Conservation (phyloP, 2,329 filamentous ascomycete genomes). For the Ambrosiella xylebori region DNA sequence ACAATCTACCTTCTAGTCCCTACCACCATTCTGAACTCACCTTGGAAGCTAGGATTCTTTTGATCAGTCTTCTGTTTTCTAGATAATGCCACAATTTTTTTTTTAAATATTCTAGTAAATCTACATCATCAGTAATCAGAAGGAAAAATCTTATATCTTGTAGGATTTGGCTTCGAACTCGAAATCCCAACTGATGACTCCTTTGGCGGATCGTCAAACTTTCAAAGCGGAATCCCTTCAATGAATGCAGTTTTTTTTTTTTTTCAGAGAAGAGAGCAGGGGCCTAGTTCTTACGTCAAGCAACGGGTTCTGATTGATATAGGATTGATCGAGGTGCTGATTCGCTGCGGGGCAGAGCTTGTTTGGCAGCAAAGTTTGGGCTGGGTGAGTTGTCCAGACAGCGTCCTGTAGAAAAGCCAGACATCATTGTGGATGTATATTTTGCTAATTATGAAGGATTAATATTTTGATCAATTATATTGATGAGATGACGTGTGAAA, state of each 20-base stretch:
- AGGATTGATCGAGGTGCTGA: background rate
- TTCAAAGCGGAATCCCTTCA: background rate
- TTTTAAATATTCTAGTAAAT: background rate
- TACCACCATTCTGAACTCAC: too few relatives aligned
- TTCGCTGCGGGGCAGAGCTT: background rate
- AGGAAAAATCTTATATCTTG: background rate
- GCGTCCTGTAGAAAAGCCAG: background rate
- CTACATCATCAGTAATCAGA: background rate
- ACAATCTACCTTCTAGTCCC: too few relatives aligned
- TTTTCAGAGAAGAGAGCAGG: background rate
- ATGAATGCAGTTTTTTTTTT: background rate
- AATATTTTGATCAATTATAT: background rate
- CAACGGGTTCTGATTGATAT: background rate
- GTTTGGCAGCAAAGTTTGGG: background rate
- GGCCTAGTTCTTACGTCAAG: background rate
- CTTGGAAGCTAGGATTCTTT: too few relatives aligned
- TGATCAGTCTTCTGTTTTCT: too few relatives aligned
- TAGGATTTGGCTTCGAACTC: background rate
- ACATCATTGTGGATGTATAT: background rate
- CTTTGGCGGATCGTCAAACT: background rate
- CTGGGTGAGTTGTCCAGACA: background rate
- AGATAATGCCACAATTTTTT: too few relatives aligned
- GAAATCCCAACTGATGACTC: conserved; percentile 2
- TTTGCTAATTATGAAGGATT: background rate
- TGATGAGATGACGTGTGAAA: background rate